These are phyloP conservation scores for Sextonia rubra DNA, from an alignment of 164 flowering plant species.

Conservation along the genomic window DNA sequence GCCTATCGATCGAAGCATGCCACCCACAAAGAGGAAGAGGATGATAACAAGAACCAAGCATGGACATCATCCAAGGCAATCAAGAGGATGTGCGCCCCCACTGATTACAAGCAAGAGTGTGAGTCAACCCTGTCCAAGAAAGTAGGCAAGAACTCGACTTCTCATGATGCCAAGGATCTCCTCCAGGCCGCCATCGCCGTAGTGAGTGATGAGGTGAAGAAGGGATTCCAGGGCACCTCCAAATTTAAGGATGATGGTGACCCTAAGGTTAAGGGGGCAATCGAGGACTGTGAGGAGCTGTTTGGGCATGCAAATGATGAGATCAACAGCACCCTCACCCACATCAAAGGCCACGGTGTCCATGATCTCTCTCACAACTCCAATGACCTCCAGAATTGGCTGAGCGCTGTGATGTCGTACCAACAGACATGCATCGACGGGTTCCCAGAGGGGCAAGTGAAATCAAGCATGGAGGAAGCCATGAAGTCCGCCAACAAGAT, in stretches of 20 bases:
- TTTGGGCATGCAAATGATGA: constrained; percentile 52
- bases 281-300: constrained; percentile 55
- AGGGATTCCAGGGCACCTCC: constrained; percentile 22
- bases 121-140: constrained; percentile 28
- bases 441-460: constrained; percentile 47
- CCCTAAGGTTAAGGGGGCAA: constrained; percentile 44
- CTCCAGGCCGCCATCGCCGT: constrained; percentile 44
- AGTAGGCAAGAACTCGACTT: constrained; percentile 9
- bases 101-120: constrained; percentile 50
- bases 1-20: background rate
- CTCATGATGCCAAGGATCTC: constrained; percentile 22
- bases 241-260: constrained; percentile 24
- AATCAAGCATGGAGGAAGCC: constrained; percentile 27
- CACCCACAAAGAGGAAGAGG: background rate
- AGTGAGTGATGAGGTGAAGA: constrained; percentile 31
- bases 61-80: constrained; percentile 21
- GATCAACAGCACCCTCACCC: constrained; percentile 23
- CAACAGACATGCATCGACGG: constrained; percentile 75
- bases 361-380: constrained; percentile 4
- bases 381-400: constrained; percentile 57
- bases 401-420: constrained; percentile 81
- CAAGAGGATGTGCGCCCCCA: constrained; percentile 34
- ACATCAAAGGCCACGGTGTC: constrained; percentile 5
- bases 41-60: background rate
- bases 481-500: constrained; percentile 34